Evolutionary conservation across 2,329 filamentous ascomycete genomes (phyloP).

Genomic region (Penicillium rolfsii): DNA sequence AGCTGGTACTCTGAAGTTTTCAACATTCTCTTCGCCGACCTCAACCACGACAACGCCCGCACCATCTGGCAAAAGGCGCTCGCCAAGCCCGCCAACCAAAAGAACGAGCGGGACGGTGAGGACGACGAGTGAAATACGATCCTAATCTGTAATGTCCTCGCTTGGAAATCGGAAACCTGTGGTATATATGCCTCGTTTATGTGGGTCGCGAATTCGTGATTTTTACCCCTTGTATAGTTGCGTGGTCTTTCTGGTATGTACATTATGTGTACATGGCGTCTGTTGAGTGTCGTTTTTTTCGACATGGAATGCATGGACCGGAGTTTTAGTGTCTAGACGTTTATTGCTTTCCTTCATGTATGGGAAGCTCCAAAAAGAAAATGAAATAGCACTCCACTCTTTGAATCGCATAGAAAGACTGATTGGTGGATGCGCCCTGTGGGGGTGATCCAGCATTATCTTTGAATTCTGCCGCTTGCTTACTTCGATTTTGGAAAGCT

Average conservation of each 20-base stretch:
- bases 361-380: constrained; percentile 11
- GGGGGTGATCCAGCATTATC: neutral
- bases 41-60: constrained; percentile 75
- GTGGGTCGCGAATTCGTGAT: neutral
- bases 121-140: constrained; percentile 29
- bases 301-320: constrained; percentile 39
- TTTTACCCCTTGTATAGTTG: constrained; percentile 24
- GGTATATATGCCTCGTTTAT: constrained; percentile 23
- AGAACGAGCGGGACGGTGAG: constrained; percentile 37
- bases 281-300: constrained; percentile 24
- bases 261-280: constrained; percentile 31
- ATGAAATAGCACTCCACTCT: constrained; percentile 19
- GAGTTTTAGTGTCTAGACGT: constrained; percentile 30
- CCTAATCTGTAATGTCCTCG: constrained; percentile 14
- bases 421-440: neutral
- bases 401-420: neutral
- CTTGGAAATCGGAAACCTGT: constrained; percentile 6
- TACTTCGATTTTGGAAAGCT: neutral
- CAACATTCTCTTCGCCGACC: constrained; percentile 79
- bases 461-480: neutral
- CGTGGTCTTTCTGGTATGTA: constrained; percentile 33
- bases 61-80: constrained; percentile 69
- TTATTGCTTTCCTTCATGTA: constrained; percentile 7
- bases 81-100: constrained; percentile 53
- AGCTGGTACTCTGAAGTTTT: constrained; percentile 96